A percentile compares a stretch with the other conserved stretches of the same genome.
Evolutionary conservation across 2,329 filamentous ascomycete genomes (phyloP).

Genomic region (Neonectria coccinea): DNA sequence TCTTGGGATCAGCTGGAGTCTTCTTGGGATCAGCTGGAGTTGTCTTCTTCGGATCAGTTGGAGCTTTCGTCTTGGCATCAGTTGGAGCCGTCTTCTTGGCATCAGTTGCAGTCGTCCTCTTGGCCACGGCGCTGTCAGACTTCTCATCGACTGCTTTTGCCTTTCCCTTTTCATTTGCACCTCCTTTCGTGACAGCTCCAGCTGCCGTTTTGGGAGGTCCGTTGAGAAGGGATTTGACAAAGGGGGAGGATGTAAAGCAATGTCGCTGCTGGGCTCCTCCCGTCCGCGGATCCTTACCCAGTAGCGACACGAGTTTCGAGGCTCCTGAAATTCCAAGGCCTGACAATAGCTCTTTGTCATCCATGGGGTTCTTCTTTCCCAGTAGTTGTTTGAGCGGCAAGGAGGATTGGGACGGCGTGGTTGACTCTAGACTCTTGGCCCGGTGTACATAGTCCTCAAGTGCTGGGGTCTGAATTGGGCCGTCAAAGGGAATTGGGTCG

Average conservation of each 20-base stretch:
- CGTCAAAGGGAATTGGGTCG: constrained; percentile 16
- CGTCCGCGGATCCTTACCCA: not conserved
- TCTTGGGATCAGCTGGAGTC: not conserved
- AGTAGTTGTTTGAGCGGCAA: constrained; percentile 7
- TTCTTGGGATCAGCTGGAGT: not conserved
- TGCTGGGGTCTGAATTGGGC: constrained; percentile 3
- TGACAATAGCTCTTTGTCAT: not conserved
- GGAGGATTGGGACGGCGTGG: not conserved
- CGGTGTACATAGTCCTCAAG: constrained; percentile 8
- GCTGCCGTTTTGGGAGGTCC: not conserved
- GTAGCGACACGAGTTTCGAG: not conserved
- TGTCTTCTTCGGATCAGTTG: not conserved
- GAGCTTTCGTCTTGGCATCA: not conserved
- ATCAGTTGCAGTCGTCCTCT: not conserved
- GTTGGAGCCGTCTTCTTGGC: not conserved
- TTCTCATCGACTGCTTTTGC: not conserved
- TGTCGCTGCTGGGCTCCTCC: not conserved
- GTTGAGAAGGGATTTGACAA: not conserved
- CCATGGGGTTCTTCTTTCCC: not conserved
- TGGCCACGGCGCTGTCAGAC: not conserved
- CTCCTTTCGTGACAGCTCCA: not conserved
- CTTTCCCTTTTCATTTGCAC: not conserved
- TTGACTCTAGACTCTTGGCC: not conserved
- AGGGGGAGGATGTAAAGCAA: not conserved
- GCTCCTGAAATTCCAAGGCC: not conserved